Base-by-base conservation (phyloP, 371 early-diverging fungal genomes). In the Mortierella sp. region DNA sequence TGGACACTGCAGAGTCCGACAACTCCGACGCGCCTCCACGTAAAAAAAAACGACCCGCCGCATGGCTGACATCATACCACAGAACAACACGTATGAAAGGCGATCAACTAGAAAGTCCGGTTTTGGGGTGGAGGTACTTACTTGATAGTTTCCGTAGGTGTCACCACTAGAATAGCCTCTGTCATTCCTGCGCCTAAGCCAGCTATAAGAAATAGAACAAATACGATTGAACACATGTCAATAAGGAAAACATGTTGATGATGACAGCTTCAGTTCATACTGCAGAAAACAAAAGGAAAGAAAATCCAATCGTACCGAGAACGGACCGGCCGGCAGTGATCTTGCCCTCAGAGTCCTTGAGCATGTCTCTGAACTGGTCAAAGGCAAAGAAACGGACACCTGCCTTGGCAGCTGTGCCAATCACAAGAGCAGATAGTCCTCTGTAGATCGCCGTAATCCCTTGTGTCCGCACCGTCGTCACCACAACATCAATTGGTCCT, bases 121-220 rank as follows among this genome's bases (percentile, higher is more conserved):
- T 34, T 50, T 54, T 26, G 52, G 16, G 50, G 63, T 0, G 6
- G 26, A 19, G 21, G 21, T 34, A 58, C 91, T 80, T 90, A 94
- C 94, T 98, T 98, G 88, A 98, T 96, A 1, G 97, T 96, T 85
- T 98, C 98, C 21, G 96, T 94, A 4, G 98, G 98, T 3, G 97
- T 97, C 0, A 97, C 98, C 0, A 96, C 97, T 28, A 96, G 76
- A 5, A 94, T 90, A 0, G 97, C 97, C 77, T 97, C 97, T 19
- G 95, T 92, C 89, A 97, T 92, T 16, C 99, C 99, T 0, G 98
- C 97, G 19, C 96, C 96, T 38, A 98, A 87, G 9, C 98, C 99
- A 42, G 98, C 97, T 77, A 80, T 84, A 76, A 57, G 13, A 57
- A 24, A 7, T 16, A n/a, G 6, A 26, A 54, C 10, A 42, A n/a